Evolutionary conservation across 1,284 basidiomycete genomes (phyloP), one percentile per base, ranked within the genome.

Genomic region (Prillingera fragicola): DNA sequence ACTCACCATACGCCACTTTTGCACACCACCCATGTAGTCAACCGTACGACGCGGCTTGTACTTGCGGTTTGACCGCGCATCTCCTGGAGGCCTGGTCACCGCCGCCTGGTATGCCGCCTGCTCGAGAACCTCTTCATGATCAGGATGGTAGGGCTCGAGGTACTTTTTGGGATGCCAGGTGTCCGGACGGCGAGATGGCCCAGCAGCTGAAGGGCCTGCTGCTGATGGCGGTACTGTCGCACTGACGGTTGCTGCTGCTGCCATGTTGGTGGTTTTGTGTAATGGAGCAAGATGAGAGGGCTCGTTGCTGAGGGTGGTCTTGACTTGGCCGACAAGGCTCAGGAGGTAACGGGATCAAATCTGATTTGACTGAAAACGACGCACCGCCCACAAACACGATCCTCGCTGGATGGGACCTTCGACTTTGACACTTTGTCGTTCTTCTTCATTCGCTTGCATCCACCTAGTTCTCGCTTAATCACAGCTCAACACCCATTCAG

Each of bases 11-110:
- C 77, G 71, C 85, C 85, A 94, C 52, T 87, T 78, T 14, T 85
- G 85, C 65, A 94, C 77, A 2, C 83, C 82, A 21, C 89, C 89
- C 59, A 86, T 86, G 64, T 91, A 95, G 71, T 97, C 94, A 12
- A 97, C 89, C 13, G 94, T 97, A 66, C 90, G 74, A 48, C 94
- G 75, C 17, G 94, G 91, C 56, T 90, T 79, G 44, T 89, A 90
- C 73, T 91, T 90, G 74, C 90, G 88, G 52, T 88, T 77, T 5
- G 76, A 70, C 80, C 89, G 25, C 77, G 56, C 59, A 50, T 62
- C 60, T 24, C 60, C 64, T 19, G 54, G 60, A 55, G 37, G 70
- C 54, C 51, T 52, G 1, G 67, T 69, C n/a, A 75, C 82, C 3
- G 86, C 76, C 0, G 73, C 84, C 61, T 85, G 74, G 62, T 91